phyloP scores from a whole-genome alignment of 177 flowering plant genomes.

The Vitis hybrid region DNA sequence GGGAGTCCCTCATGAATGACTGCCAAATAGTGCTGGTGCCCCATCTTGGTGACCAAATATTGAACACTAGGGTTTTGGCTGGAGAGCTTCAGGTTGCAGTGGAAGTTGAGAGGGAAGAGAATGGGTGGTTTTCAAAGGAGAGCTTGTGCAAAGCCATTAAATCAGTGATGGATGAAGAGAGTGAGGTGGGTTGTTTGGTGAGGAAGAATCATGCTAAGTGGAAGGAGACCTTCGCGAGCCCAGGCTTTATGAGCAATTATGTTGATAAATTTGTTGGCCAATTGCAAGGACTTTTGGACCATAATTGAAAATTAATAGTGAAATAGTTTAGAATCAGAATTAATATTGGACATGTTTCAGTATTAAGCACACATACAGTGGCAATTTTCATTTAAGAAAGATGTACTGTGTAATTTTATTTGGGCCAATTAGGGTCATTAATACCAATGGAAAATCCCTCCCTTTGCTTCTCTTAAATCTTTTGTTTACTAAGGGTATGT shows the following conservation, averaged over 20 bases:
- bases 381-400: too few relatives aligned
- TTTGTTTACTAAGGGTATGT: too few relatives aligned
- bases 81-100: constrained; percentile 46
- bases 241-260: constrained; percentile 35
- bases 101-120: constrained; percentile 41
- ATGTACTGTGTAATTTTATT: too few relatives aligned
- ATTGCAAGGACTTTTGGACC: constrained; percentile 7
- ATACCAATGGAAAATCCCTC: too few relatives aligned
- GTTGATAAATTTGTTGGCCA: constrained; percentile 33
- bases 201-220: constrained; percentile 42
- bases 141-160: constrained; percentile 38
- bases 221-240: constrained; percentile 26
- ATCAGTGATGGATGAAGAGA: constrained; percentile 43
- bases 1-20: constrained; percentile 41
- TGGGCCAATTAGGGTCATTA: too few relatives aligned
- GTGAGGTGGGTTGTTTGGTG: constrained; percentile 31
- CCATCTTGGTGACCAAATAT: constrained; percentile 46
- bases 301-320: too few relatives aligned
- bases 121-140: constrained; percentile 47
- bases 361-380: too few relatives aligned
- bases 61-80: constrained; percentile 46
- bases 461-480: too few relatives aligned
- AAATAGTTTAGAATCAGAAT: too few relatives aligned
- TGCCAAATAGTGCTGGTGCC: constrained; percentile 50
- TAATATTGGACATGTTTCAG: too few relatives aligned